Base-by-base conservation (phyloP, 148 eudicot genomes). In the Pouteria glomerata region DNA sequence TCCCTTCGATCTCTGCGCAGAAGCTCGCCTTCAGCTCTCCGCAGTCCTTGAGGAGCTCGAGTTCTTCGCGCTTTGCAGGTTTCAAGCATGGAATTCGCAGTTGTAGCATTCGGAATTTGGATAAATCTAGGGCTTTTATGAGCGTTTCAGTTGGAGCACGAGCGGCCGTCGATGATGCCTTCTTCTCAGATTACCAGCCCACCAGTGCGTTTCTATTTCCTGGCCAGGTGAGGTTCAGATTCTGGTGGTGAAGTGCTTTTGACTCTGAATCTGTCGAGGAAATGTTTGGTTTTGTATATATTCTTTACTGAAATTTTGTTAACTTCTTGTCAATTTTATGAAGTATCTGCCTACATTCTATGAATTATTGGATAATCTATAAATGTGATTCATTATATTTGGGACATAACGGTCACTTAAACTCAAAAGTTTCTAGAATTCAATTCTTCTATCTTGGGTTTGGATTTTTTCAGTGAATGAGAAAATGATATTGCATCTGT, bases 141-240 rank as follows among this genome's bases (percentile, higher is more conserved):
- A 88, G 88, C 76, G 84, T 84, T 1, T 65, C 98, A 13, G 83
- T 76, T 69, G 89, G 96, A 73, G 90, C 98, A 73, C 77, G 66
- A 33, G 35, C 82, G 42, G 59, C 71, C 14, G 86, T 85, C 26
- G 71, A 79, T 55, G 96, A 93, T 44, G 81, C 82, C 39, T 74
- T 93, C 47, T 93, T 93, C 72, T 58, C 83, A 31, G 90, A 84
- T 82, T 93, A 88, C 57, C 85, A 85, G 74, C 90, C 96, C 50
- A 59, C 83, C 68, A 66, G 41, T 6, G 98, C 97, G 57, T 90
- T 93, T 70, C 87, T 93, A 45, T 90, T 93, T 59, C 98, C 98
- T 72, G 98, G 98, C 27, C 97, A 93, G 97, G 98, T 93, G 16
- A 55, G 63, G 1, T 53, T 69, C 19, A 44, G 23, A 24, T 18